Evolutionary conservation across 169 alveolate genomes (phyloP), one percentile per base, ranked within the genome.

Genomic region (Plasmodium berghei): DNA sequence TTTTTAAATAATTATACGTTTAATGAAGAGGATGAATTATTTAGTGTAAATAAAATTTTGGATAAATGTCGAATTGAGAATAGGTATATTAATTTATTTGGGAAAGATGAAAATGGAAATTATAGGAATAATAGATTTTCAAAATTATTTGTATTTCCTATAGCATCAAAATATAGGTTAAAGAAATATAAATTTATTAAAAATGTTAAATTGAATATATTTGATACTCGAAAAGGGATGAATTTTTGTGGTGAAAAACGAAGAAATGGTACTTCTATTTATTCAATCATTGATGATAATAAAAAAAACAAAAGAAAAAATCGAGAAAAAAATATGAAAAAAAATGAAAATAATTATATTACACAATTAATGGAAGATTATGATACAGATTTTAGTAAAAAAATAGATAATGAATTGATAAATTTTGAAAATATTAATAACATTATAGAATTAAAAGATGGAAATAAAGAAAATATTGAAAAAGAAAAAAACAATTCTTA

Each of bases 1-100:
- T 83, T 83, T 83, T 20, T 83, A 83, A 56, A 61, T 26, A 83
- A 67, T 54, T 62, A 83, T 22, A 42, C 26, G 0, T 83, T 46
- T 55, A 34, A 67, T 8, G 83, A 42, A 48, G 61, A 83, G 0
- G 90, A 83, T 72, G 85, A 83, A 26, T 48, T 83, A 24, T 18
- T 83, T 16, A 83, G 49, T 49, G 34, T 83, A 4, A 52, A 26
- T 14, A 58, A 55, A 67, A 66, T 83, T 55, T 46, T 83, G 49
- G 61, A 55, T 16, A 83, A 72, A 61, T 83, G 90, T 83, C 22
- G 54, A 59, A 28, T 66, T 0, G 73, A 66, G 20, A 67, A 49
- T 10, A 67, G 63, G 49, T 83, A 83, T 28, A 6, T 42, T 42
- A 10, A 34, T n/a, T 22, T 83, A 16, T 83, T 54, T 83, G 24